Evolutionary conservation across 306 rosid species (phyloP).

Genomic region (Acacia crassicarpa): DNA sequence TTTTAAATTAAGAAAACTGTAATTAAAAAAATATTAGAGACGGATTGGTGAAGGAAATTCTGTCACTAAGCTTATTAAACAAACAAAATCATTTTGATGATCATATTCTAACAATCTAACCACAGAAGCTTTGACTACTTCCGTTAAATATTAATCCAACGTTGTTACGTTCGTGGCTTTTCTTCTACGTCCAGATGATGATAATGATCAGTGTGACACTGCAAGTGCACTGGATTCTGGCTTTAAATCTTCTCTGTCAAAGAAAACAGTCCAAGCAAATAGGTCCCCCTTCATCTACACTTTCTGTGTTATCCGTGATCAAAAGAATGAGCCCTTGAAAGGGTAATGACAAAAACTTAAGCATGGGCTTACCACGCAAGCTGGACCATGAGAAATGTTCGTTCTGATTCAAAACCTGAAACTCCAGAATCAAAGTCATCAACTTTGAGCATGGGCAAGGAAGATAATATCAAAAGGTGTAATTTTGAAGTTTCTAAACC

Average conservation of each 20-base stretch:
- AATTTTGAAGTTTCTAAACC: constrained; percentile 39
- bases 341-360: constrained; percentile 43
- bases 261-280: constrained; percentile 59
- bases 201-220: constrained; percentile 43
- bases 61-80: too few relatives aligned
- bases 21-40: too few relatives aligned
- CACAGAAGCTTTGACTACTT: not conserved
- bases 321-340: constrained; percentile 42
- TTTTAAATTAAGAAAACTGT: too few relatives aligned
- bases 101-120: not conserved
- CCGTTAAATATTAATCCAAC: constrained; percentile 16
- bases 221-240: constrained; percentile 42
- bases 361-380: constrained; percentile 38
- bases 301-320: constrained; percentile 40
- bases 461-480: constrained; percentile 44
- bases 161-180: constrained; percentile 26
- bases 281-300: constrained; percentile 64
- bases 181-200: constrained; percentile 49
- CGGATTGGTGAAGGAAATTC: too few relatives aligned
- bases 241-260: constrained; percentile 50
- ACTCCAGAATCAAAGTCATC: constrained; percentile 43
- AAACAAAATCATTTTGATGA: too few relatives aligned
- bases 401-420: constrained; percentile 52
- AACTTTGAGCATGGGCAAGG: constrained; percentile 38
- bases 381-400: constrained; percentile 48